Evolutionary conservation across 202 grass and related monocot species (phyloP).

Genomic region (Hordeum pubiflorum): DNA sequence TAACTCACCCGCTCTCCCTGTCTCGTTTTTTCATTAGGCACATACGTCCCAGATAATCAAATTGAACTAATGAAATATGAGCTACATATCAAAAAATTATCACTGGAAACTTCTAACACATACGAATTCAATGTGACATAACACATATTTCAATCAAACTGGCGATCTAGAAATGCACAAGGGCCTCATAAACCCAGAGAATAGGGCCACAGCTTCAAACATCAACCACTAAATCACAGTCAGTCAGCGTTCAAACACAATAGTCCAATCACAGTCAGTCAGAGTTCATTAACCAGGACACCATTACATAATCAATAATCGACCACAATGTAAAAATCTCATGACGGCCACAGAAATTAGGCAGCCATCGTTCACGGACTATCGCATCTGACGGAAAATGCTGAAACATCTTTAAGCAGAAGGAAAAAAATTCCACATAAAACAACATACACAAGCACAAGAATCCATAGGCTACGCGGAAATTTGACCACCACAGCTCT

Average conservation of each 20-base stretch:
- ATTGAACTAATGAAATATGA: not conserved
- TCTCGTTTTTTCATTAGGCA: no score
- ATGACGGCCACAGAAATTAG: slow-evolving; percentile 35
- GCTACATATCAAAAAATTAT: no score
- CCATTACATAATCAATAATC: slow-evolving; percentile 19
- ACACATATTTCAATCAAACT: no score
- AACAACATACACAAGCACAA: slow-evolving; percentile 38
- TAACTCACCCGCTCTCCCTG: no score
- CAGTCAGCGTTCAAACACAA: not conserved
- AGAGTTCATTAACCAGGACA: not conserved
- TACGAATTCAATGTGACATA: no score
- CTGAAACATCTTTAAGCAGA: not conserved
- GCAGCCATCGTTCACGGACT: slow-evolving; percentile 42
- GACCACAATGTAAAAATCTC: slow-evolving; percentile 24
- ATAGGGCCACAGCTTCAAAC: not conserved
- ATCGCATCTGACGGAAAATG: slow-evolving; percentile 36
- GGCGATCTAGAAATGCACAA: no score
- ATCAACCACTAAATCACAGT: not conserved
- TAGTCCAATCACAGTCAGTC: not conserved
- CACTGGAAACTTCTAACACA: no score
- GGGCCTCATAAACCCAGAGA: not conserved
- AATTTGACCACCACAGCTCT: slow-evolving; percentile 21
- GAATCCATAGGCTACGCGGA: slow-evolving; percentile 26
- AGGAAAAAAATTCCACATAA: slow-evolving; percentile 9
- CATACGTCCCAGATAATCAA: no score